Evolutionary conservation across 352 stramenopile genomes (phyloP), one percentile per base, ranked within the genome.

Genomic region (Pelagophyceae sp.): DNA sequence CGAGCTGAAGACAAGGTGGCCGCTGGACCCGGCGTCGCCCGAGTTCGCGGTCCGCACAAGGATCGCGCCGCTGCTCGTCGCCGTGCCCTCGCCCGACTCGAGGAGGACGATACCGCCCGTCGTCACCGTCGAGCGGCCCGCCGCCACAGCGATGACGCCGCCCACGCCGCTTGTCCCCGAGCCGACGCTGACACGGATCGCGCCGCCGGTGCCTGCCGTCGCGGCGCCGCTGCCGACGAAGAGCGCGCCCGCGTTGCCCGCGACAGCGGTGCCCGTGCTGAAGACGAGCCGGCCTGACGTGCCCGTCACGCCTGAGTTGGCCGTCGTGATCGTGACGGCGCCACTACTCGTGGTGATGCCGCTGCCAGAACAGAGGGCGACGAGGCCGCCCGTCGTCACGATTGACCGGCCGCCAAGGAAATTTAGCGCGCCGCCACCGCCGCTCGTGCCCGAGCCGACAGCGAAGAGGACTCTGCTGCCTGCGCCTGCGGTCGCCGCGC

Each of bases 391-490:
- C 75, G 72, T 76, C 23, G 71, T 38, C 0, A 76, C 74, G 35
- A 60, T 82, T 54, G 86, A 88, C 37, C 82, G 84, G 27, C 89
- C 89, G 51, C 17, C 33, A 1, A 31, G 29, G 27, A 58, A 1
- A 33, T 5, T 11, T 0, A 74, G 2, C 15, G 37, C 19, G 29
- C 89, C 88, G 64, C 89, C 88, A 35, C 84, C 84, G 71, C 87
- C 84, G 0, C 78, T 80, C 31, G 74, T 77, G 0, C 89, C 88
- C 33, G 35, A 77, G 19, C 91, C 90, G 69, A 94, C 88, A 15
- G 67, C 78, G 33, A 92, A 76, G 75, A 84, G 75, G 58, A 96
- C 86, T 72, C 83, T 85, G 25, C 91, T 90, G 38, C 89, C 89
- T n/a, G 32, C 25, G 5, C 75, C 63, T 1, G 17, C 75, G 60